Conservation (phyloP, 2,329 filamentous ascomycete species). For the Raffaelea arxii region DNA sequence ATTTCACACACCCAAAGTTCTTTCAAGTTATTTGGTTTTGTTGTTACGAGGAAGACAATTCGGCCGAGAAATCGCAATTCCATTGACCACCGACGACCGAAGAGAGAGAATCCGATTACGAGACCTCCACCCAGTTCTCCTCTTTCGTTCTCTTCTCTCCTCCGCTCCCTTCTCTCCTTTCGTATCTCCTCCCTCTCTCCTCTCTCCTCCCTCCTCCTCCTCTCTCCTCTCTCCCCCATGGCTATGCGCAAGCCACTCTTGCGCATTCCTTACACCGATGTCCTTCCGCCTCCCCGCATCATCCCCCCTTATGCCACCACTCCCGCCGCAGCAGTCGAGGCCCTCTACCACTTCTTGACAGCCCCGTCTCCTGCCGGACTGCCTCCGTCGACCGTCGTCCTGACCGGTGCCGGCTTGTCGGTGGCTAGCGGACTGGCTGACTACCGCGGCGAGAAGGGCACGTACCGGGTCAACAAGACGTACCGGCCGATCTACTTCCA, state of each 20-base stretch:
- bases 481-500: constrained; percentile 90
- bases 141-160: neutral
- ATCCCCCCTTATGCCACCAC: constrained; percentile 64
- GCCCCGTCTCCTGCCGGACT: constrained; percentile 43
- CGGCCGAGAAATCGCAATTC: no score
- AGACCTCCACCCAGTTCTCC: no score
- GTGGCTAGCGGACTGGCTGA: constrained; percentile 89
- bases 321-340: constrained; percentile 62
- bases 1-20: no score
- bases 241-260: constrained; percentile 63
- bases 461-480: constrained; percentile 82
- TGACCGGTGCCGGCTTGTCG: constrained; percentile 82
- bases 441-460: constrained; percentile 82
- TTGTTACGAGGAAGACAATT: no score
- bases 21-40: no score
- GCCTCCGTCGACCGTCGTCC: constrained; percentile 36
- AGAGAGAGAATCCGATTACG: no score
- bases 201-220: neutral
- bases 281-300: constrained; percentile 65
- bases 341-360: constrained; percentile 67
- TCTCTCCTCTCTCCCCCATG: no score
- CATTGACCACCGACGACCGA: no score
- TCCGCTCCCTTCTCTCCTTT: neutral
- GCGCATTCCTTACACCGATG: constrained; percentile 83
- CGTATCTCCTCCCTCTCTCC: neutral